These are phyloP conservation scores for Nissolia schottii DNA, from an alignment of 306 rosid species.

Conservation along the genomic window DNA sequence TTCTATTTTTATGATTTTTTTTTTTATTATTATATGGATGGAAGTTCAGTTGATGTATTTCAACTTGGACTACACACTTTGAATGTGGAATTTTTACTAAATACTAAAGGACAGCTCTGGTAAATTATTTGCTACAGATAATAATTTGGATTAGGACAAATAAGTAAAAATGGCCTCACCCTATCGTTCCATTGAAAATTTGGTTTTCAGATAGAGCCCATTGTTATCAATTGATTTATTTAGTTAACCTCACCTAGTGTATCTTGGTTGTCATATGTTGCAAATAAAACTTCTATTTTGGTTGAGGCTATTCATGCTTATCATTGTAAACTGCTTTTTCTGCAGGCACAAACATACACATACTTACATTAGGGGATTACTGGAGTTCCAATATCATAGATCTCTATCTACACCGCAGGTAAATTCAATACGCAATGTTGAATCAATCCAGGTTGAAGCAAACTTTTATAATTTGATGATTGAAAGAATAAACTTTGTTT, in stretches of 20 bases:
- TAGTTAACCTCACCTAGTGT: not conserved
- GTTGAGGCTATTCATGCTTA: not conserved
- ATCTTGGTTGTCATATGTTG: not conserved
- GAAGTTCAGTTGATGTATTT: too few relatives aligned
- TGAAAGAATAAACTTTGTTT: not conserved
- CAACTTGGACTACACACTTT: too few relatives aligned
- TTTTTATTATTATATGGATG: not conserved
- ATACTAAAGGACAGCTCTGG: not conserved
- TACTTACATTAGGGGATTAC: constrained; percentile 83
- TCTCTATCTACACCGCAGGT: constrained; percentile 92
- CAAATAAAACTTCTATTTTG: not conserved
- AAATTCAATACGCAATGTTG: constrained; percentile 5
- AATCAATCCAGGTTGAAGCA: not conserved
- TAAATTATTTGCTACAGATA: not conserved
- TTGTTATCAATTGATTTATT: not conserved
- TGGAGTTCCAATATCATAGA: constrained; percentile 90
- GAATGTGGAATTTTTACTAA: too few relatives aligned
- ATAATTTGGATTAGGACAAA: not conserved
- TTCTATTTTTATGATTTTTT: not conserved
- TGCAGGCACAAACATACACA: constrained; percentile 80
- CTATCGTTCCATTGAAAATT: not conserved
- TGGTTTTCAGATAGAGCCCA: not conserved
- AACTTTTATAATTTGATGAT: constrained; percentile 11
- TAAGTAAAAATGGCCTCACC: not conserved
- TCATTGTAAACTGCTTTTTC: constrained; percentile 10